Conservation (phyloP, 2,329 filamentous ascomycete genomes). For the Botryotinia narcissicola region DNA sequence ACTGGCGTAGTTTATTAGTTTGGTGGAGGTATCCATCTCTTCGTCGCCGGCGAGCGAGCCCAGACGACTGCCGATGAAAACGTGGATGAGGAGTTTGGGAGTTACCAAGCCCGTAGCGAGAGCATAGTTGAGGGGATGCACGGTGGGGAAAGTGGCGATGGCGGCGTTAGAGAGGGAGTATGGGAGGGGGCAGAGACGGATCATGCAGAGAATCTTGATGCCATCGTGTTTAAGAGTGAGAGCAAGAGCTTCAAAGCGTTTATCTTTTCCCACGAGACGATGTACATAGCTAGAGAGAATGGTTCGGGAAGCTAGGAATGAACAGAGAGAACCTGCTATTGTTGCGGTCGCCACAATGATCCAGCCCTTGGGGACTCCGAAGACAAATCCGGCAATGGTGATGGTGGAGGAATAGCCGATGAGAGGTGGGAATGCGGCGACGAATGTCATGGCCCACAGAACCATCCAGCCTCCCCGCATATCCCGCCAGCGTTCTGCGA, state of each 20-base stretch:
- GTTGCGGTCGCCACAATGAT: conserved; percentile 73
- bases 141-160: conserved; percentile 87
- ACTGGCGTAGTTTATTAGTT: conserved; percentile 77
- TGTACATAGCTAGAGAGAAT: conserved; percentile 77
- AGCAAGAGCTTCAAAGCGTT: conserved; percentile 82
- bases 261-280: conserved; percentile 75
- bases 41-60: conserved; percentile 78
- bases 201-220: conserved; percentile 83
- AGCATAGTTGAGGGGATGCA: conserved; percentile 72
- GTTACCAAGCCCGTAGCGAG: conserved; percentile 77
- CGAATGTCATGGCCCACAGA: conserved; percentile 63
- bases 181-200: conserved; percentile 86
- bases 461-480: conserved; percentile 68
- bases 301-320: conserved; percentile 79
- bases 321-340: conserved; percentile 70
- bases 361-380: conserved; percentile 69
- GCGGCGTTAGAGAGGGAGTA: conserved; percentile 94
- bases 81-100: conserved; percentile 86
- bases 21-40: conserved; percentile 76
- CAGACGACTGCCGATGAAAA: conserved; percentile 86
- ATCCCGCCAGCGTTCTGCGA: conserved; percentile 71
- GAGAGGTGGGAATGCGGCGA: conserved; percentile 67
- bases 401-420: conserved; percentile 69
- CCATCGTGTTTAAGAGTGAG: conserved; percentile 90
- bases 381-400: conserved; percentile 68